Conservation (phyloP, 805 yeast genomes). For the Vanderwaltozyma polyspora region DNA sequence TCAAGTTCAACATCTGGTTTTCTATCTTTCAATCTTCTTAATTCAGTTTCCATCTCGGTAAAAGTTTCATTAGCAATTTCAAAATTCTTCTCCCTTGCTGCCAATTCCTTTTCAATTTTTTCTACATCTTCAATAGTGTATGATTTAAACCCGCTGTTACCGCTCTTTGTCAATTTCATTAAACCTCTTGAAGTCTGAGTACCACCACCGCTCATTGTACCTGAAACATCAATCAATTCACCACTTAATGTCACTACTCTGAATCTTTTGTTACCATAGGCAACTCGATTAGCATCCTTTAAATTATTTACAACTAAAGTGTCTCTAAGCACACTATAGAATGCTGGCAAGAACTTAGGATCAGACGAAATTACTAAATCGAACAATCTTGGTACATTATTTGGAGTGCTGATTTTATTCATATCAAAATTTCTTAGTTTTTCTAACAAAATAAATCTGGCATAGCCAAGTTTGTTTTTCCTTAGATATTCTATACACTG, state of each 20-base stretch:
- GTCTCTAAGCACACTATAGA: conserved; percentile 75
- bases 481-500: conserved; percentile 74
- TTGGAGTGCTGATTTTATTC: conserved; percentile 55
- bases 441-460: conserved; percentile 71
- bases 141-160: conserved; percentile 22
- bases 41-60: conserved; percentile 47
- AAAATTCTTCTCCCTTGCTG: conserved; percentile 42
- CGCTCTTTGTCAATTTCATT: conserved; percentile 42
- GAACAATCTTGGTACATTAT: conserved; percentile 66
- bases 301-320: conserved; percentile 78
- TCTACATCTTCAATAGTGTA: conserved; percentile 45
- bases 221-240: conserved; percentile 80
- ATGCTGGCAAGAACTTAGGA: conserved; percentile 69
- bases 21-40: conserved; percentile 49
- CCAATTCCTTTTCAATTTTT: conserved; percentile 41
- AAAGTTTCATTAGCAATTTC: conserved; percentile 39
- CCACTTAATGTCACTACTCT: conserved; percentile 92
- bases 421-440: conserved; percentile 58
- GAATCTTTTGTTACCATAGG: conserved; percentile 70
- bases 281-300: conserved; percentile 74
- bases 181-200: conserved; percentile 56
- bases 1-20: conserved; percentile 59
- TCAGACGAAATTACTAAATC: conserved; percentile 68
- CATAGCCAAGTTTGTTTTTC: conserved; percentile 75
- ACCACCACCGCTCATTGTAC: conserved; percentile 98